These are phyloP conservation scores for Earliella scabrosa DNA, from an alignment of 1,284 basidiomycete genomes.

Conservation along the genomic window DNA sequence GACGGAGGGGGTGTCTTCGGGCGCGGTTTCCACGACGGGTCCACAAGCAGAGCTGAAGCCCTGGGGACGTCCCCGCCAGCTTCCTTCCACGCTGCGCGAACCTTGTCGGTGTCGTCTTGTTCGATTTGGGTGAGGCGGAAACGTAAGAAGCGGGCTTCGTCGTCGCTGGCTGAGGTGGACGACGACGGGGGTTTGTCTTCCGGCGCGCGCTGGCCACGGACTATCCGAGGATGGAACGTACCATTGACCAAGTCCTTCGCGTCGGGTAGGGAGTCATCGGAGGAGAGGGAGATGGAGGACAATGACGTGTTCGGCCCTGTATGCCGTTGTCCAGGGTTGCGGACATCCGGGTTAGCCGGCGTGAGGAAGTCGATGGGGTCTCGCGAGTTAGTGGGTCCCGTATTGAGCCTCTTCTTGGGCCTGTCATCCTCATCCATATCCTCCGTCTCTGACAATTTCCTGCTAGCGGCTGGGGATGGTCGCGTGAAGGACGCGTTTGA, in stretches of 20 bases:
- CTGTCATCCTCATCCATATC: constrained; percentile 56
- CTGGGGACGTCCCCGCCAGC: constrained; percentile 59
- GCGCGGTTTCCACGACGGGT: constrained; percentile 57
- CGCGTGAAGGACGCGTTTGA: constrained; percentile 55
- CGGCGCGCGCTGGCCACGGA: constrained; percentile 48
- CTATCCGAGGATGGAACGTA: constrained; percentile 54
- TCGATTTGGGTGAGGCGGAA: constrained; percentile 66
- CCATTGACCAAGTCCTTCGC: constrained; percentile 44
- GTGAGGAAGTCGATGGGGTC: constrained; percentile 47
- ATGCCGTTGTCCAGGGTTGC: constrained; percentile 53
- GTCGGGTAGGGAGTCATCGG: constrained; percentile 68
- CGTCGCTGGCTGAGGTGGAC: constrained; percentile 18
- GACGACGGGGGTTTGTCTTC: constrained; percentile 21
- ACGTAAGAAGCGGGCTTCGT: constrained; percentile 47
- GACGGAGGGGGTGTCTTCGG: constrained; percentile 30
- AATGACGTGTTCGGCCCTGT: constrained; percentile 42
- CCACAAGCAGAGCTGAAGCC: constrained; percentile 60
- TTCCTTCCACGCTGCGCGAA: constrained; percentile 68
- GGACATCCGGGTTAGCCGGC: constrained; percentile 61
- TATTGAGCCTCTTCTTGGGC: constrained; percentile 70
- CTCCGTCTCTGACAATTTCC: constrained; percentile 41
- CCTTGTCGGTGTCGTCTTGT: constrained; percentile 44
- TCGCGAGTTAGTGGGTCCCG: constrained; percentile 42
- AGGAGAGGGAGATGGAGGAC: constrained; percentile 47
- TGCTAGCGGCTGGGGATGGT: constrained; percentile 40